These are phyloP conservation scores for Acanthochlamys bracteata DNA, from an alignment of 106 monocot species.

Conservation along the genomic window DNA sequence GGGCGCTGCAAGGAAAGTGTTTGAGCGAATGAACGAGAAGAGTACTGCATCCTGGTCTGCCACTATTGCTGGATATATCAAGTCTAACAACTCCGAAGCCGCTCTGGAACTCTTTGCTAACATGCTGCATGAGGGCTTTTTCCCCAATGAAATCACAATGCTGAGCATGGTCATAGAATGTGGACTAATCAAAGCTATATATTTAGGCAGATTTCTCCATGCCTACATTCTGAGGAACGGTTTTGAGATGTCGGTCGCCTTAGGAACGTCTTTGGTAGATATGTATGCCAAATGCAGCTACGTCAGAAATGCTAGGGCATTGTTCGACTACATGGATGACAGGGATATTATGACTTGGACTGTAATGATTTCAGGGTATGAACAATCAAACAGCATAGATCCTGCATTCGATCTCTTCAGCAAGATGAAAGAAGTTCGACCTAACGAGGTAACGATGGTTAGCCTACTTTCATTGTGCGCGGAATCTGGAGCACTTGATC, in stretches of 20 bases:
- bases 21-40: slow-evolving; percentile 27
- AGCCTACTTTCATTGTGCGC: slow-evolving; percentile 29
- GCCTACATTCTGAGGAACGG: slow-evolving; percentile 36
- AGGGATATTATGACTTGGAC: slow-evolving; percentile 44
- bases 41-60: slow-evolving; percentile 44
- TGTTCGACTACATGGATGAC: slow-evolving; percentile 38
- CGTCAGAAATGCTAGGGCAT: slow-evolving; percentile 21
- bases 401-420: slow-evolving; percentile 35
- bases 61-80: slow-evolving; percentile 37
- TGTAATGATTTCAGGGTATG: slow-evolving; percentile 51
- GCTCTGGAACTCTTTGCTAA: slow-evolving; percentile 30
- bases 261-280: slow-evolving; percentile 45
- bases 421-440: slow-evolving; percentile 33
- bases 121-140: slow-evolving; percentile 27
- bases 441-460: slow-evolving; percentile 41
- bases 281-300: slow-evolving; percentile 56
- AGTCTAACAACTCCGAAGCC: slow-evolving; percentile 3
- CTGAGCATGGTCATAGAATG: slow-evolving; percentile 39
- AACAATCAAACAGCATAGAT: slow-evolving; percentile 14
- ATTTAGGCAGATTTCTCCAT: slow-evolving; percentile 37
- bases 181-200: slow-evolving; percentile 13
- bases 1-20: slow-evolving; percentile 23
- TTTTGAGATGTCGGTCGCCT: slow-evolving; percentile 12
- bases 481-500: slow-evolving; percentile 38
- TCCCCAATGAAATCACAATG: slow-evolving; percentile 53